A percentile compares a stretch with the other conserved stretches of the same genome.
phyloP scores from a whole-genome alignment of 345 rosid genomes.

The Sisymbrium irio region DNA sequence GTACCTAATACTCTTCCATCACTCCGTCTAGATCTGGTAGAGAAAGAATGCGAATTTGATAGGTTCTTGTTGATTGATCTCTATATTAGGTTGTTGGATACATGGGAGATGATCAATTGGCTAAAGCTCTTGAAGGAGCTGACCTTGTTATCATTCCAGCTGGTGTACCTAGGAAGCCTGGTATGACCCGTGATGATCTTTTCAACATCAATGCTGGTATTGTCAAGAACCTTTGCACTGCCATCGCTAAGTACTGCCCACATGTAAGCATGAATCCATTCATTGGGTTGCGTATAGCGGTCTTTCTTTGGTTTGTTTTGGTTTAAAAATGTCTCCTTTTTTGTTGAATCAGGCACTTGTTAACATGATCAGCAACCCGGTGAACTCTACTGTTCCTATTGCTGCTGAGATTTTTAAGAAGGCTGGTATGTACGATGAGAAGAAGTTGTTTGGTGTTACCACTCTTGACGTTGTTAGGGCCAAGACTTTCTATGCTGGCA shows the following conservation, averaged over 20 bases:
- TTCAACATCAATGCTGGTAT: conserved; percentile 68
- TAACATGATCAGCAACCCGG: conserved; percentile 83
- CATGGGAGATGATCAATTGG: conserved; percentile 43
- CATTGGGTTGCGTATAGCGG: too few relatives aligned
- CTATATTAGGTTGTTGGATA: conserved; percentile 48
- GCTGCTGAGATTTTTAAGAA: conserved; percentile 77
- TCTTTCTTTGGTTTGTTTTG: too few relatives aligned
- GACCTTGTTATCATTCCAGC: conserved; percentile 68
- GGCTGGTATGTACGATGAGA: conserved; percentile 69
- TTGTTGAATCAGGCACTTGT: conserved; percentile 53
- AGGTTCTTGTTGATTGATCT: too few relatives aligned
- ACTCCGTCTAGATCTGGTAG: too few relatives aligned
- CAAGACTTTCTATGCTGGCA: conserved; percentile 78
- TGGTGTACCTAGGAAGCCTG: conserved; percentile 77
- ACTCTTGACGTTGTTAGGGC: conserved; percentile 86
- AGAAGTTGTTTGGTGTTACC: conserved; percentile 75
- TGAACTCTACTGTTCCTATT: conserved; percentile 79
- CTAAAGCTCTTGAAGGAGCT: conserved; percentile 51
- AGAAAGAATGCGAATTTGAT: too few relatives aligned
- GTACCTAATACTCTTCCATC: too few relatives aligned
- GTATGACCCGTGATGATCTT: conserved; percentile 78
- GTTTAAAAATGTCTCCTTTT: too few relatives aligned
- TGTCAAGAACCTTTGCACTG: conserved; percentile 45
- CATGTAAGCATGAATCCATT: too few relatives aligned
- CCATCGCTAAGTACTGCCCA: conserved; percentile 61